phyloP scores from a whole-genome alignment of 495 filamentous ascomycete species.

The Penicillium atrosanguineum region DNA sequence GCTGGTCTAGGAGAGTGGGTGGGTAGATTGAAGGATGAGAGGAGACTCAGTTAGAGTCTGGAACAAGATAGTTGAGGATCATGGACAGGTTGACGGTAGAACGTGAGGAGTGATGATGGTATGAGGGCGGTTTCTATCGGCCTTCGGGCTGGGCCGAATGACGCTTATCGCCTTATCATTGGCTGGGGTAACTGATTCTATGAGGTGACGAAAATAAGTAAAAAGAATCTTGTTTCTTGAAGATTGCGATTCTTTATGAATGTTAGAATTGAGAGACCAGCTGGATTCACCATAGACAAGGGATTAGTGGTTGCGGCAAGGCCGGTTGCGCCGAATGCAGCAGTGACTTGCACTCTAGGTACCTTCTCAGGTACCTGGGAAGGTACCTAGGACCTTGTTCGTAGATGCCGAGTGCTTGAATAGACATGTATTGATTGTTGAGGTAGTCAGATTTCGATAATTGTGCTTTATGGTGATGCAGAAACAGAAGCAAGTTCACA shows the following conservation, averaged over 20 bases:
- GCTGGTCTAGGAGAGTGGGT: slow-evolving; percentile 6
- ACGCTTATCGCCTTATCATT: slow-evolving; percentile 27
- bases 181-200: slow-evolving; percentile 1
- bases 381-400: neutral
- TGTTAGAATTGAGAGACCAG: neutral
- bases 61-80: neutral
- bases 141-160: slow-evolving; percentile 25
- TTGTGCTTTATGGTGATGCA: neutral
- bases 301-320: neutral
- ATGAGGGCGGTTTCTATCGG: slow-evolving; percentile 26
- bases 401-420: neutral
- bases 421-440: neutral
- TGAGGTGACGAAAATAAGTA: neutral
- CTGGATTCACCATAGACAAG: neutral
- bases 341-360: neutral
- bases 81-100: slow-evolving; percentile 4
- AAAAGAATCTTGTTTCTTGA: neutral
- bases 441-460: neutral
- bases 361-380: no score
- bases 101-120: slow-evolving; percentile 8
- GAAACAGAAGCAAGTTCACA: neutral
- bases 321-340: slow-evolving; percentile 10
- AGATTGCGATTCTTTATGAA: neutral
- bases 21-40: slow-evolving; percentile 1
- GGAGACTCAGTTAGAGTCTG: neutral